Base-by-base conservation (phyloP, 2,329 filamentous ascomycete species). In the Helotiales sp. region DNA sequence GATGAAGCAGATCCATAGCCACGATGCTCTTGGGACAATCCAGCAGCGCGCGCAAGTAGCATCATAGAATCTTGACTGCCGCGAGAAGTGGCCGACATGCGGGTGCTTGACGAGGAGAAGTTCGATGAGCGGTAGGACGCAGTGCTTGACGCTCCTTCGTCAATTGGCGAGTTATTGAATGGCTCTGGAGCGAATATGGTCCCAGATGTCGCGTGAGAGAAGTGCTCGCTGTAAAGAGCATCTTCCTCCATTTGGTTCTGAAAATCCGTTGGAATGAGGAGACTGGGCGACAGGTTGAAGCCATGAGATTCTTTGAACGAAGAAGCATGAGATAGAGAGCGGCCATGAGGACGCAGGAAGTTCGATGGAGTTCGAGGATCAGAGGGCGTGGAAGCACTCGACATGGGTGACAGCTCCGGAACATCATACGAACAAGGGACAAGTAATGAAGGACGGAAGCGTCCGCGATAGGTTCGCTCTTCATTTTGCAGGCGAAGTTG, bases 221-320 rank as follows among this genome's bases (percentile, higher is more conserved):
- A 66, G 38, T 66, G 63, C 17, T 70, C 63, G 22, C 68, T 58
- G 48, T 70, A 71, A 2, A 70, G 44, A 44, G 58, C 55, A 53
- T 71, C 70, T 29, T 69, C 63, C 17, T 71, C 68, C 75, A 85
- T 80, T 63, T 84, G 77, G 60, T 80, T 76, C 52, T 81, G 78
- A 63, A 80, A 85, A 52, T 88, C 84, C 47, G 75, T 72, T 12
- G 85, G 84, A 53, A 87, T 84, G 50, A 87, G 75, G n/a, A 87
- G 75, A 3, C 82, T 82, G 0, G 85, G 84, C 7, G 84, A 87
- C 31, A 87, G 71, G 40, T 75, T 78, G 66, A 86, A 85, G 13
- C 80, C 81, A 55, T 85, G 80, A 0, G 79, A 79, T 68, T 86
- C 84, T 64, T 79, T 80, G 69, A 83, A 85, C 67, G 77, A 84